Evolutionary conservation across 2,329 filamentous ascomycete genomes (phyloP).

Genomic region (Pestalotiopsis sp.): DNA sequence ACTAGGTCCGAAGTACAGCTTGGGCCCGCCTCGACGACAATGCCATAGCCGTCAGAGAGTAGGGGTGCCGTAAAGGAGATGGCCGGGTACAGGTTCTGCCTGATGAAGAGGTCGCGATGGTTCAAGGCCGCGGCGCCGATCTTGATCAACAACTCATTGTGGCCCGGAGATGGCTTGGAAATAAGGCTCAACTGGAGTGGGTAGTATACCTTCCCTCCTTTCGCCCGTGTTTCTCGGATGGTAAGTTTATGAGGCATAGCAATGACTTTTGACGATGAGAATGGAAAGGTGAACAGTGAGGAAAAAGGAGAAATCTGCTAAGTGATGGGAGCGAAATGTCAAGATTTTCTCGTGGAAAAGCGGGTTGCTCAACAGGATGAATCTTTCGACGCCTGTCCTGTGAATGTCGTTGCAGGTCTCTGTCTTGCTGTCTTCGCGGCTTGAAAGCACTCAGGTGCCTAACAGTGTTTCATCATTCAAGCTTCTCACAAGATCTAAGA

Average conservation of each 20-base stretch:
- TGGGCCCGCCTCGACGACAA: conserved; percentile 67
- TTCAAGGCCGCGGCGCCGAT: conserved; percentile 84
- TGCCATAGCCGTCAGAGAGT: conserved; percentile 80
- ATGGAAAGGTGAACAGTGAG: too few relatives aligned
- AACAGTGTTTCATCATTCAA: too few relatives aligned
- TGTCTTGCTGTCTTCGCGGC: too few relatives aligned
- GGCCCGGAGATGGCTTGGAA: conserved; percentile 64
- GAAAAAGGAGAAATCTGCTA: too few relatives aligned
- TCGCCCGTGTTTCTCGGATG: conserved; percentile 73
- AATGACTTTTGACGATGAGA: neutral
- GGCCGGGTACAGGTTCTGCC: conserved; percentile 87
- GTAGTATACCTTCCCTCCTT: conserved; percentile 87
- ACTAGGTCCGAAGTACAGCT: conserved; percentile 52
- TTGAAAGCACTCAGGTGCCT: too few relatives aligned
- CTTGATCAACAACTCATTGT: conserved; percentile 72
- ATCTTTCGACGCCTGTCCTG: too few relatives aligned
- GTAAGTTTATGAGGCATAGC: conserved; percentile 60
- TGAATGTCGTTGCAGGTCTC: too few relatives aligned
- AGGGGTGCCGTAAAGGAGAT: conserved; percentile 79
- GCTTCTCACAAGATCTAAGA: too few relatives aligned
- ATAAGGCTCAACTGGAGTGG: conserved; percentile 67
- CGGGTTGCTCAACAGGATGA: too few relatives aligned
- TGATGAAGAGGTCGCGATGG: conserved; percentile 93
- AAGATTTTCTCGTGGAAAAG: too few relatives aligned
- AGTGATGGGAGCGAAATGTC: too few relatives aligned